phyloP scores from a whole-genome alignment of 495 filamentous ascomycete genomes.

The Arthonia radiata region DNA sequence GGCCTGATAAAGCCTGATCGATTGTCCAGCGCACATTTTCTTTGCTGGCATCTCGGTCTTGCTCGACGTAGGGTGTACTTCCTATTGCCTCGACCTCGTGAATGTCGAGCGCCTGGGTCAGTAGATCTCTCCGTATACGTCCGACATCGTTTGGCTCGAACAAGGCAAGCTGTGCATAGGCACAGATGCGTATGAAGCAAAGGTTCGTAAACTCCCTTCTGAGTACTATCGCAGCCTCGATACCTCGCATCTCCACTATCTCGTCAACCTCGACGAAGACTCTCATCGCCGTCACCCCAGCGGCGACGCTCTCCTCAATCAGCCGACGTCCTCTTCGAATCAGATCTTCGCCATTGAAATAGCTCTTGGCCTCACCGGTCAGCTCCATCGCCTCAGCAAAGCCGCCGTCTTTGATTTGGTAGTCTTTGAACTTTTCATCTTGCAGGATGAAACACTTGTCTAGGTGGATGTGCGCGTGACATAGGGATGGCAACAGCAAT shows the following conservation, averaged over 20 bases:
- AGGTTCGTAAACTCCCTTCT: slow-evolving; percentile 27
- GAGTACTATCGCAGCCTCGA: slow-evolving; percentile 30
- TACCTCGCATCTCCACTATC: slow-evolving; percentile 28
- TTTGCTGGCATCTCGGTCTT: slow-evolving; percentile 19
- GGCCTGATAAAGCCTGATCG: slow-evolving; percentile 17
- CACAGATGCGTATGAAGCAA: slow-evolving; percentile 43
- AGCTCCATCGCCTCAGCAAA: slow-evolving; percentile 41
- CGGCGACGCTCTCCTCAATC: slow-evolving; percentile 36
- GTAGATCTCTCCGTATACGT: slow-evolving; percentile 17
- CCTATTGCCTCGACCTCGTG: slow-evolving; percentile 35
- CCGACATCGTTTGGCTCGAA: slow-evolving; percentile 29
- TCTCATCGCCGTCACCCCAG: slow-evolving; percentile 46
- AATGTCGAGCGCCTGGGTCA: slow-evolving; percentile 20
- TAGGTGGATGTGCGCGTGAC: slow-evolving; percentile 54
- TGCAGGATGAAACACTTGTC: slow-evolving; percentile 49
- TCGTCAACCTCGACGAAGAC: slow-evolving; percentile 54
- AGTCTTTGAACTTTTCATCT: slow-evolving; percentile 28
- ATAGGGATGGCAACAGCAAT: slow-evolving; percentile 32
- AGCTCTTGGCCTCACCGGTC: slow-evolving; percentile 34
- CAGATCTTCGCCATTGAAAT: slow-evolving; percentile 34
- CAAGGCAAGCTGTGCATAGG: slow-evolving; percentile 47
- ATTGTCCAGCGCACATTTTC: slow-evolving; percentile 41
- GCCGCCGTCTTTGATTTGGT: slow-evolving; percentile 30
- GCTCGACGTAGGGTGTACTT: slow-evolving; percentile 49
- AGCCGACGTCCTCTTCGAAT: slow-evolving; percentile 36